phyloP scores from a whole-genome alignment of 805 yeast genomes.

The Clavispora carvajalis region DNA sequence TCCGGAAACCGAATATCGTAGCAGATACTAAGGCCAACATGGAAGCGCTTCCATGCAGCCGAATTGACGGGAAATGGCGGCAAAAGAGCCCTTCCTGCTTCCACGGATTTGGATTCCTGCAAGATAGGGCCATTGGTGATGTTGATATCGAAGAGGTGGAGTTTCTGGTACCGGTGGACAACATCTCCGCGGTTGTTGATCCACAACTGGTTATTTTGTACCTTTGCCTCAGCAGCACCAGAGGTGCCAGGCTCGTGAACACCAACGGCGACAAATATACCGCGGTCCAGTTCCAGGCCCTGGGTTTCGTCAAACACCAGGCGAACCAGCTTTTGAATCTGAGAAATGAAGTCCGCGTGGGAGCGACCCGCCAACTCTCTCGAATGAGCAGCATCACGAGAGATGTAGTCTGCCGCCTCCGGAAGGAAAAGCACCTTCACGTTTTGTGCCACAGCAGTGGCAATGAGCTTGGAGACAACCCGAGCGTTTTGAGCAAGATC shows the following conservation, averaged over 20 bases:
- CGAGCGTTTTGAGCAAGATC: conserved; percentile 54
- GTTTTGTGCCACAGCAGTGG: conserved; percentile 54
- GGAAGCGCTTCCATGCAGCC: conserved; percentile 12
- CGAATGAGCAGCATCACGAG: conserved; percentile 65
- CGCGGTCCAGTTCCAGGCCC: conserved; percentile 34
- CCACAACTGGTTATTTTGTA: conserved; percentile 71
- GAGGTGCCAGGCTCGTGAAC: conserved; percentile 70
- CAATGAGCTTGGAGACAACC: conserved; percentile 54
- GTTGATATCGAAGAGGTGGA: conserved; percentile 87
- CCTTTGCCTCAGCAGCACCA: conserved; percentile 22
- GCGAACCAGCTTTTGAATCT: conserved; percentile 42
- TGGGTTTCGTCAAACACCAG: conserved; percentile 5
- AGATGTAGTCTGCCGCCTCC: conserved; percentile 88
- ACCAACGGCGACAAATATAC: conserved; percentile 73
- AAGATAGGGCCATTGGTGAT: conserved; percentile 77
- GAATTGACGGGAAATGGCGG: conserved; percentile 12
- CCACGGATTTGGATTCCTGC: conserved; percentile 73
- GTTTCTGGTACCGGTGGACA: conserved; percentile 67
- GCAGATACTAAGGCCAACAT: conserved; percentile 70
- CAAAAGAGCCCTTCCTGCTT: conserved; percentile 59
- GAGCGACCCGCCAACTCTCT: conserved; percentile 45
- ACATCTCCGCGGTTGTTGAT: conserved; percentile 61
- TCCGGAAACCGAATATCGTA: conserved; percentile 90
- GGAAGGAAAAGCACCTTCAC: conserved; percentile 79
- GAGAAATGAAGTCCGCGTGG: conserved; percentile 35